A percentile compares a stretch with the other conserved stretches of the same genome.
These are phyloP conservation scores for Solanum dulcamara DNA, from an alignment of 257 asterid genomes.

Conservation along the genomic window DNA sequence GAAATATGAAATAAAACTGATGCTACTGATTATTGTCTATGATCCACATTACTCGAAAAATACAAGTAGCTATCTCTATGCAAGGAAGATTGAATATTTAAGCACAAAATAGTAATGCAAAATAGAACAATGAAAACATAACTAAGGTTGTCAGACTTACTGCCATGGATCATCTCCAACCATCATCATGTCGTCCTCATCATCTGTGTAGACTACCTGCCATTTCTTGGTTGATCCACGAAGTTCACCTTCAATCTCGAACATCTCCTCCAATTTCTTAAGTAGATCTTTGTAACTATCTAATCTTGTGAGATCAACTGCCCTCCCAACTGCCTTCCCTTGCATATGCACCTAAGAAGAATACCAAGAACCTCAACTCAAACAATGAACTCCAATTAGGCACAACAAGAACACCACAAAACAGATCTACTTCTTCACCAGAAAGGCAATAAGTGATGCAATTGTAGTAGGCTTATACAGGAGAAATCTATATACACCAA, in stretches of 20 bases:
- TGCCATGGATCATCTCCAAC: constrained; percentile 99
- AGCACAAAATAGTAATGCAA: neutral
- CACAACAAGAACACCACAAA: neutral
- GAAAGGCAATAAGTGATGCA: neutral
- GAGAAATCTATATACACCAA: neutral
- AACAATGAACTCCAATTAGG: neutral
- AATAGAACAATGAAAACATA: neutral
- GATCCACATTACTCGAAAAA: neutral
- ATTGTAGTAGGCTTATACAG: neutral
- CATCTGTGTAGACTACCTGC: constrained; percentile 94
- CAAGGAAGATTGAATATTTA: neutral
- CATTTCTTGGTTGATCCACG: constrained; percentile 67
- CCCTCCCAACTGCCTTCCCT: constrained; percentile 95
- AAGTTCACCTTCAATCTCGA: constrained; percentile 78
- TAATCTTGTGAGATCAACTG: constrained; percentile 72
- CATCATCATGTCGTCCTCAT: constrained; percentile 98
- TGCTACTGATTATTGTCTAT: neutral
- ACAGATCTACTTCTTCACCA: neutral
- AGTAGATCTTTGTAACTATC: constrained; percentile 75
- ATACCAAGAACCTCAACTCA: neutral
- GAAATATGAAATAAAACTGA: neutral
- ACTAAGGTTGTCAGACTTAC: constrained; percentile 35
- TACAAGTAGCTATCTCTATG: neutral
- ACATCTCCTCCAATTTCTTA: constrained; percentile 81
- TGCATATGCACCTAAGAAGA: constrained; percentile 78